phyloP scores from a whole-genome alignment of 306 rosid genomes.

The Datisca glomerata region DNA sequence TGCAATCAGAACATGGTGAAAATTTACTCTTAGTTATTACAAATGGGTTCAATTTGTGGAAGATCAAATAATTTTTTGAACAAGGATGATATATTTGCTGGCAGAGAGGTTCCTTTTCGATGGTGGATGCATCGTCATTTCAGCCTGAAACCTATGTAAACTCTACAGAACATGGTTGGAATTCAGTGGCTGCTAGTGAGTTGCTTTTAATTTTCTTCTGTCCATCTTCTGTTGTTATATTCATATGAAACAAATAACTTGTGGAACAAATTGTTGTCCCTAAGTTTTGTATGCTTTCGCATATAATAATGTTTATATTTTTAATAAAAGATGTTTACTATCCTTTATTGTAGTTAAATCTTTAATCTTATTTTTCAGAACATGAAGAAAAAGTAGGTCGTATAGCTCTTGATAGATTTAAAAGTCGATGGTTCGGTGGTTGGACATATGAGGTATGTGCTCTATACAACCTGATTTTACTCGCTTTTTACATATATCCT shows the following conservation, averaged over 20 bases:
- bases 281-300: not conserved
- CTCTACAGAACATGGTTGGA: constrained; percentile 3
- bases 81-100: not conserved
- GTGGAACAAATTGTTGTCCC: too few species aligned
- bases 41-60: not conserved
- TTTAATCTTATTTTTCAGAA: constrained; percentile 9
- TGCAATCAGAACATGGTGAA: not conserved
- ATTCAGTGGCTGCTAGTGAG: constrained; percentile 28
- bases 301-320: not conserved
- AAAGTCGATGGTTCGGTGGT: constrained; percentile 83
- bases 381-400: constrained; percentile 17
- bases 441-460: constrained; percentile 54
- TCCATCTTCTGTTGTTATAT: constrained; percentile 10
- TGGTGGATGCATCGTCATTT: constrained; percentile 17
- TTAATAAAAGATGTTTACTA: not conserved
- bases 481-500: too few species aligned
- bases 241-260: too few species aligned
- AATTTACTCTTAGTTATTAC: not conserved
- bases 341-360: not conserved
- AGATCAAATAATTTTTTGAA: not conserved
- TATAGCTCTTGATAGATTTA: constrained; percentile 34
- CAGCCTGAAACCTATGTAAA: constrained; percentile 13
- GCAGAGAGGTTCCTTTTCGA: constrained; percentile 29
- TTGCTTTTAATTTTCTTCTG: constrained; percentile 13
- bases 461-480: constrained; percentile 7